Base-by-base conservation (phyloP, 805 yeast genomes). In the Candida maris region DNA sequence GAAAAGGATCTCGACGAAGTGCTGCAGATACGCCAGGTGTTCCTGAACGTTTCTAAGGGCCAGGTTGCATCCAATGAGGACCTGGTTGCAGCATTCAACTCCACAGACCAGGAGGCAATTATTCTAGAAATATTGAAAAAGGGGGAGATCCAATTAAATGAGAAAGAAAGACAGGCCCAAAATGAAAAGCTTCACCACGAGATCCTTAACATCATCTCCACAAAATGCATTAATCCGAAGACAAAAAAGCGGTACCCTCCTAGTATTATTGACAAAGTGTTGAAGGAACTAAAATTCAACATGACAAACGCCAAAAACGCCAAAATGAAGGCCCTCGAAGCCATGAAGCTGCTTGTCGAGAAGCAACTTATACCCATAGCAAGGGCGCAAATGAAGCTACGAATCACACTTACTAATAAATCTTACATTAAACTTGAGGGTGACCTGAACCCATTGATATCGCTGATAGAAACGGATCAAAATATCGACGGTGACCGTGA, bases 1-100 rank as follows among this genome's bases (percentile, higher is more conserved):
- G 98, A 93, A 55, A 91, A 86, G 49, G 96, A 93, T 57, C 59
- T 93, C 6, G 97, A 93, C 64, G 98, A 93, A 56, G 98, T 93
- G 3, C 67, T 93, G 24, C 98, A 93, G 59, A 87, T 93, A 35
- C 96, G 88, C n/a, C 96, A 85, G 59, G 95, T 93, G 1, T 93
- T 93, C 53, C 58, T 78, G 23, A 93, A 93, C 54, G 97, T 89
- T 0, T 86, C 96, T 12, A 93, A 93, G 55, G 98, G 98, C 2
- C 87, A 79, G 44, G 89, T 85, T 1, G 97, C 97, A 3, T 79
- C 89, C 13, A 77, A 84, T 48, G 95, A 86, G 7, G 97, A 91
- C 40, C 65, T 93, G 16, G 65, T 72, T 45, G 71, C 77, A 37
- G 70, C 81, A 2, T 91, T 93, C 57, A 88, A 84, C 1, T 74